Percentiles rank a stretch among this genome's conserved stretches.
These are phyloP conservation scores for Zygosaccharomyces gambellarensis DNA, from an alignment of 805 yeast genomes.

Conservation along the genomic window DNA sequence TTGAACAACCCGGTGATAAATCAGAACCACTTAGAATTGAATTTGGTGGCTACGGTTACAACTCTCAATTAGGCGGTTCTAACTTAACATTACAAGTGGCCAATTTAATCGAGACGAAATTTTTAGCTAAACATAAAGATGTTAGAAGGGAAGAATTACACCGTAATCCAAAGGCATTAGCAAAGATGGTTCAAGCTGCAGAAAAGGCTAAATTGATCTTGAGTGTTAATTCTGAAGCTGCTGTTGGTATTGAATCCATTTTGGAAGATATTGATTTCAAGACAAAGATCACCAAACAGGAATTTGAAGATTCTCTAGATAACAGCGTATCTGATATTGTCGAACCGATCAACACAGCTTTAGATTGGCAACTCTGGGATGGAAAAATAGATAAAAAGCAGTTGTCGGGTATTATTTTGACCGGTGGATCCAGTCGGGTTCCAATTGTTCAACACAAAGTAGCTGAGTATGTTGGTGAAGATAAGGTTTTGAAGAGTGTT, in stretches of 20 bases:
- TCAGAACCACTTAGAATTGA: constrained; percentile 46
- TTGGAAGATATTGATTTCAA: constrained; percentile 71
- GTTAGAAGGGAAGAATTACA: constrained; percentile 38
- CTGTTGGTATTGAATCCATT: constrained; percentile 71
- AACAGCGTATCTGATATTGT: constrained; percentile 45
- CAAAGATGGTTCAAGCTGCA: constrained; percentile 72
- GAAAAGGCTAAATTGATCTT: constrained; percentile 84
- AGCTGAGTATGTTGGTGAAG: constrained; percentile 50
- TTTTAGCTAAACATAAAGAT: constrained; percentile 43
- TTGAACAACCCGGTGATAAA: constrained; percentile 41
- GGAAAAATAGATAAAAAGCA: constrained; percentile 33
- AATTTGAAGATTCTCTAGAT: constrained; percentile 55
- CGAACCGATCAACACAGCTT: constrained; percentile 51
- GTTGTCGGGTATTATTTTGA: constrained; percentile 63
- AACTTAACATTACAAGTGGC: constrained; percentile 62
- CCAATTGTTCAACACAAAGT: constrained; percentile 76
- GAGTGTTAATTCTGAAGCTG: constrained; percentile 81
- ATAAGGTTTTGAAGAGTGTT: constrained; percentile 68
- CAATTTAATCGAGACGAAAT: constrained; percentile 54
- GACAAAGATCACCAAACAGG: constrained; percentile 64
- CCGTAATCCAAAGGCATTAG: constrained; percentile 51
- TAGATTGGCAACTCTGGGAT: constrained; percentile 36
- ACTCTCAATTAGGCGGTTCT: constrained; percentile 70
- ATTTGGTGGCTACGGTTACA: constrained; percentile 68
- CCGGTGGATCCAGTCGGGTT: constrained; percentile 89